phyloP scores from a whole-genome alignment of 495 filamentous ascomycete genomes.

The Pseudotulostoma volvatum region DNA sequence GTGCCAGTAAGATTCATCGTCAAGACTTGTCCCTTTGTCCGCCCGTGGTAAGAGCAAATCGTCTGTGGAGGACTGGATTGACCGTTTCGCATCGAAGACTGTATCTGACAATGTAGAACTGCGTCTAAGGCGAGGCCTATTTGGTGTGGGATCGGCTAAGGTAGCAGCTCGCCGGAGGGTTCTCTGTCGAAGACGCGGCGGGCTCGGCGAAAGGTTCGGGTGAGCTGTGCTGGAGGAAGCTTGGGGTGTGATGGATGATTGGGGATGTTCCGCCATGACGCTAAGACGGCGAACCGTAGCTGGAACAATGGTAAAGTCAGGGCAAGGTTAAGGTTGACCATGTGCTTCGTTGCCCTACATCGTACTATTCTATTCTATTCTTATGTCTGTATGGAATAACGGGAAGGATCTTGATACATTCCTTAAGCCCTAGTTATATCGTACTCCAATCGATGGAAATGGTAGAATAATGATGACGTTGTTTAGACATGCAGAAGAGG shows the following conservation, averaged over 20 bases:
- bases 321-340: too few relatives aligned
- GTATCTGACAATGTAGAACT: slow-evolving; percentile 64
- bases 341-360: too few relatives aligned
- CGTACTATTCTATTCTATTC: too few relatives aligned
- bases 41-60: slow-evolving; percentile 53
- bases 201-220: slow-evolving; percentile 2
- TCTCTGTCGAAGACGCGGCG: slow-evolving; percentile 24
- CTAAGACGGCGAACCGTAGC: too few relatives aligned
- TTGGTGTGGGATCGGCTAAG: slow-evolving; percentile 16
- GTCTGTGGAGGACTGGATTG: slow-evolving; percentile 54
- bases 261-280: slow-evolving; percentile 4
- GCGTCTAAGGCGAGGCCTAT: slow-evolving; percentile 34
- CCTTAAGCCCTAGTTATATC: too few relatives aligned
- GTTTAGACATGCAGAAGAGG: too few relatives aligned
- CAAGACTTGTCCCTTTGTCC: slow-evolving; percentile 9
- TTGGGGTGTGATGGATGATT: neutral
- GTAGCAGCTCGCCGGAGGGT: slow-evolving; percentile 25
- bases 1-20: slow-evolving; percentile 52
- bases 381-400: too few relatives aligned
- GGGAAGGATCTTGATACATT: too few relatives aligned
- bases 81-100: slow-evolving; percentile 46
- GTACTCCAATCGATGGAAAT: neutral
- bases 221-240: slow-evolving; percentile 1
- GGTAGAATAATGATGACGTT: neutral
- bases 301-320: too few relatives aligned